phyloP scores from a whole-genome alignment of 2,329 filamentous ascomycete genomes.

The Dryadomyces quercus-mongolicae region DNA sequence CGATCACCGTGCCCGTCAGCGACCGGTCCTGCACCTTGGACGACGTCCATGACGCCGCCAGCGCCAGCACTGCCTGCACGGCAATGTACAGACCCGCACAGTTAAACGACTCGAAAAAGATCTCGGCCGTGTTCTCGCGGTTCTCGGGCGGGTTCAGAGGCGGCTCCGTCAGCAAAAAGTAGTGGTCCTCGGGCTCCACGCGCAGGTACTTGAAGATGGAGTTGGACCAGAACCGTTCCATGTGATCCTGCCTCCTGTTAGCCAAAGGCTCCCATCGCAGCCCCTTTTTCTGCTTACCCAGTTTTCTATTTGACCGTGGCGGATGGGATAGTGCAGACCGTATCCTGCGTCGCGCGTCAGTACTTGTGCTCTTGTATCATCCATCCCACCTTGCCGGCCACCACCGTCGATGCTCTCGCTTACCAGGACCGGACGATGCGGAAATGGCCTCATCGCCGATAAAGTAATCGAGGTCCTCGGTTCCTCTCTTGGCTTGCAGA shows the following conservation, averaged over 20 bases:
- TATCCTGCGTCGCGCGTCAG: conserved; percentile 49
- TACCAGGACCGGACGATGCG: conserved; percentile 72
- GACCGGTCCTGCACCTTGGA: conserved; percentile 96
- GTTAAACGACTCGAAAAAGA: conserved; percentile 99
- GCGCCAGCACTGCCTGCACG: conserved; percentile 89
- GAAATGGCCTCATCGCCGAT: conserved; percentile 93
- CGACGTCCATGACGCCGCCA: conserved; percentile 96
- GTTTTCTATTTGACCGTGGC: conserved; percentile 97
- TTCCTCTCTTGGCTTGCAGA: conserved; percentile 83
- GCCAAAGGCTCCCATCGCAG: not conserved
- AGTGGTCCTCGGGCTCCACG: conserved; percentile 96
- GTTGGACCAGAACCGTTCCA: conserved; percentile 99
- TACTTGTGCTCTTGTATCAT: not conserved
- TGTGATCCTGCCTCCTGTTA: conserved; percentile 61
- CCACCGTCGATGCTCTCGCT: conserved; percentile 1
- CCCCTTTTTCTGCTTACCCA: conserved; percentile 52
- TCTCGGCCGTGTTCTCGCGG: conserved; percentile 96
- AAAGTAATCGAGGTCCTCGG: conserved; percentile 96
- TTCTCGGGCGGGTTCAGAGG: conserved; percentile 97
- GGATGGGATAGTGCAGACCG: conserved; percentile 92
- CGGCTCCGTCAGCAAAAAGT: conserved; percentile 97
- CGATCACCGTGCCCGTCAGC: conserved; percentile 92
- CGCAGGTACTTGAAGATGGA: conserved; percentile 99
- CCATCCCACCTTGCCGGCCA: not conserved
- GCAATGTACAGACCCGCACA: conserved; percentile 98